Evolutionary conservation across 768 basidiomycete genomes (phyloP).

Genomic region (Cystobasidium ongulense): DNA sequence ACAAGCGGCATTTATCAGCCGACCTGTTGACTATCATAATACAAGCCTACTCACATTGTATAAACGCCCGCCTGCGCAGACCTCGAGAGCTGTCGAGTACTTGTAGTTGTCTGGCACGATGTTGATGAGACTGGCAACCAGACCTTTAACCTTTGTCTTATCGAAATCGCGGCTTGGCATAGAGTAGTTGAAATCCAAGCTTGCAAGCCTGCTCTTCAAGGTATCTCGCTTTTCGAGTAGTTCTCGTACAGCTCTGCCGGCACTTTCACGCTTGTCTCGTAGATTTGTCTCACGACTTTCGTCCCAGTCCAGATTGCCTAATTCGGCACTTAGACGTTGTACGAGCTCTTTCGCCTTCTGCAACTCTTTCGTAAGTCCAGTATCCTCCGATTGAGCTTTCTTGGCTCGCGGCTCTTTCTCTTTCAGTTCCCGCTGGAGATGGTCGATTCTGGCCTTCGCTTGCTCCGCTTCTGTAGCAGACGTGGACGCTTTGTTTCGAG

Average conservation of each 20-base stretch:
- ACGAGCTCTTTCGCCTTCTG: conserved; percentile 46
- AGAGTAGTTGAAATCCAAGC: conserved; percentile 72
- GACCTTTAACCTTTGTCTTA: conserved; percentile 74
- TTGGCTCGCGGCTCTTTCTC: conserved; percentile 70
- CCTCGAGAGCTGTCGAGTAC: conserved; percentile 82
- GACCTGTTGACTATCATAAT: conserved; percentile 30
- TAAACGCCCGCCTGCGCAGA: conserved; percentile 77
- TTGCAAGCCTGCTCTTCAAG: conserved; percentile 34
- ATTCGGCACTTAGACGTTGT: conserved; percentile 51
- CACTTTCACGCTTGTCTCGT: conserved; percentile 50
- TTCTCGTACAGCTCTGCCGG: conserved; percentile 51
- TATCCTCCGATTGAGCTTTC: conserved; percentile 72
- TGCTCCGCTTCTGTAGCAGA: conserved; percentile 78
- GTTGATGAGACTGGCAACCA: conserved; percentile 78
- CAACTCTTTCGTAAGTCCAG: conserved; percentile 64
- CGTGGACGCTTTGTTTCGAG: conserved; percentile 64
- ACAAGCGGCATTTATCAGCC: conserved; percentile 14
- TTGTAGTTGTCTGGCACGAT: conserved; percentile 62
- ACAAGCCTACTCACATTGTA: conserved; percentile 56
- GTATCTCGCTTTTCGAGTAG: conserved; percentile 56
- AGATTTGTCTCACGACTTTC: conserved; percentile 60
- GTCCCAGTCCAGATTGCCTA: conserved; percentile 56
- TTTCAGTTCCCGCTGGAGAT: conserved; percentile 70
- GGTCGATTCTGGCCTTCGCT: conserved; percentile 61
- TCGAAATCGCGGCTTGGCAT: conserved; percentile 73